Evolutionary conservation across 345 rosid genomes (phyloP), one percentile per base, ranked within the genome.

Genomic region (Nasturtium officinale): DNA sequence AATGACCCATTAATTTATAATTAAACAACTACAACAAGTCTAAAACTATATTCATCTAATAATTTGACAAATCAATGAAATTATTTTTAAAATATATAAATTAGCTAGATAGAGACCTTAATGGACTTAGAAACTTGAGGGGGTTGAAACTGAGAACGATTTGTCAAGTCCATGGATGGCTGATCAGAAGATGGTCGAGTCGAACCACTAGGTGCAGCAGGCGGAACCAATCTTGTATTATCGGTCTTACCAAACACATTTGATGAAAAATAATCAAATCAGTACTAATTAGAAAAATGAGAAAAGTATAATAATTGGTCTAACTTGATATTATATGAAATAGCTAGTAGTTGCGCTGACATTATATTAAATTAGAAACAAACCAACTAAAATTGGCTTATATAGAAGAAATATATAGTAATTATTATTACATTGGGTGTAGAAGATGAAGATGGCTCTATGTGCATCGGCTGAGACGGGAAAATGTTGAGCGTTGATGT

Each of bases 381-480:
- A 9, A 71, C 80, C 80, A 61, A 73, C 66, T 40, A 68, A 73
- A 67, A 46, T 67, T 61, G 78, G 65, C 78, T 60, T 26, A 54
- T 60, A 71, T 16, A 46, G 20, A 23, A 42, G 46, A 50, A 16
- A 47, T 6, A 67, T 7, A 40, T 11, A 38, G 5, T 32, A 15
- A 50, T 28, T 4, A 47, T 48, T 38, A 69, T 52, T 52, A 60
- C 78, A 72, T 71, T 50, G 32, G 72, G 80, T 78, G 60, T 84
- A 18, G 78, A 80, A 28, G 81, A 50, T 15, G 80, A 47, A 30
- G 90, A 79, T 66, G 90, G 92, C 47, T 85, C 92, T 58, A 76
- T 86, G 74, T 90, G 97, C 98, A 92, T 92, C 53, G 99, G 99
- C 65, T 89, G 96, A 50, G 99, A 92, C 29, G 99, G 99, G 78